phyloP scores from a whole-genome alignment of 352 stramenopile species.

The Phytophthora sansomeana region DNA sequence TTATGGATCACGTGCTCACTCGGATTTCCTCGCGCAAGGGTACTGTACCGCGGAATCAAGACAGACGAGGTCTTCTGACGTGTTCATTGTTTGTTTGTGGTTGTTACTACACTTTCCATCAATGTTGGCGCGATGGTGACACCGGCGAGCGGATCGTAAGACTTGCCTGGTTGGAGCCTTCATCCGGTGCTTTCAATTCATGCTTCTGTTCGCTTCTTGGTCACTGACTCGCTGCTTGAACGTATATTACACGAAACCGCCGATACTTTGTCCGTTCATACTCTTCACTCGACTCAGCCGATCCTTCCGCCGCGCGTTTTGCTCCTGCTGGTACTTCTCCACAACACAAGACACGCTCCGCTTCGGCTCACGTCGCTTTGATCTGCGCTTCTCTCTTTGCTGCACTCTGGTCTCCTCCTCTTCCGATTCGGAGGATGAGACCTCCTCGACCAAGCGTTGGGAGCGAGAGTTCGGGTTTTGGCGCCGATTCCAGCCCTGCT shows the following conservation, averaged over 20 bases:
- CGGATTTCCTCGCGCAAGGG: constrained; percentile 7
- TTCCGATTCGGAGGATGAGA: constrained; percentile 62
- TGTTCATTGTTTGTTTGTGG: constrained; percentile 25
- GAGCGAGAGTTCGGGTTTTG: constrained; percentile 46
- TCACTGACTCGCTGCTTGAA: constrained; percentile 18
- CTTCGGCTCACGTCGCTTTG: constrained; percentile 39
- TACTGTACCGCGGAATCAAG: constrained; percentile 2
- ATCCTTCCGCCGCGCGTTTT: constrained; percentile 62
- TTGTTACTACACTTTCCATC: constrained; percentile 41
- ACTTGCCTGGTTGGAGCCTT: background rate
- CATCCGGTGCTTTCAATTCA: constrained; percentile 19
- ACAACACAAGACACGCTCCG: constrained; percentile 46
- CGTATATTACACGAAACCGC: constrained; percentile 65
- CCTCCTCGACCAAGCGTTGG: constrained; percentile 41
- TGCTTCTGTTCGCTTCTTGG: constrained; percentile 23
- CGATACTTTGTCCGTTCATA: constrained; percentile 42
- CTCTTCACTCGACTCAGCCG: constrained; percentile 52
- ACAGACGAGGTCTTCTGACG: constrained; percentile 10
- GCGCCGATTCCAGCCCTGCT: constrained; percentile 67
- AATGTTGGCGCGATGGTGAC: constrained; percentile 24
- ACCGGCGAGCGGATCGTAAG: constrained; percentile 5
- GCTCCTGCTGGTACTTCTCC: constrained; percentile 62
- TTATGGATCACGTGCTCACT: constrained; percentile 3
- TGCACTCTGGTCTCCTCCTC: constrained; percentile 43
- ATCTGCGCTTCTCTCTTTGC: constrained; percentile 36